Base-by-base conservation (phyloP, 495 filamentous ascomycete species). In the Parathielavia hyrcaniae region DNA sequence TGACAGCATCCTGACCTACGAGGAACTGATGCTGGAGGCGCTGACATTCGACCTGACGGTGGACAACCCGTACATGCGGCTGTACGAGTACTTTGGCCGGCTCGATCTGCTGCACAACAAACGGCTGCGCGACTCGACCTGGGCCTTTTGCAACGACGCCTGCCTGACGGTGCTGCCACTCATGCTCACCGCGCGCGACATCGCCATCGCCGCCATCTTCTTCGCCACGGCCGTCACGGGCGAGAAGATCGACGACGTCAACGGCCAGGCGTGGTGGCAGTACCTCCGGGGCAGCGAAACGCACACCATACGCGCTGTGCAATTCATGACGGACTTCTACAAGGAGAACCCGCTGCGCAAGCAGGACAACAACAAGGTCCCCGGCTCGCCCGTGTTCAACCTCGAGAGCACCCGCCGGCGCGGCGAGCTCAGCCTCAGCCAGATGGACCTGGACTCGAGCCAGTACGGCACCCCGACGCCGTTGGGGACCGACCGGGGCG, bases 21-120 rank as follows among this genome's bases (percentile, higher is more conserved):
- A 99, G 74, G 95, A 97, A 64, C 72, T 90, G 44, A 83, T 97
- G 72, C 79, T 99, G 8, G 93, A 99, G 73, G 81, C 81, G 43
- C 77, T 97, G 36, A 97, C 93, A 67, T 99, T 99, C 68, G 95
- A 99, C 70, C 73, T 99, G 35, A 85, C 88, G 69, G 75, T 96
- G 35, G 87, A 95, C 61, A 83, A 86, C 49, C 91, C 95, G 3
- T 90, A 96, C 72, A 81, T 83, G 57, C 81, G 84, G 35, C 81
- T 97, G 23, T 90, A 86, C 75, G 83, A 92, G 11, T 83, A 88
- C 63, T 79, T 95, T 20, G 77, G 80, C 39, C 83, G 78, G 64
- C 78, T 96, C 55, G 75, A 80, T 35, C 73, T 88, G 38, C 79
- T 86, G 55, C 83, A 90, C 57, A 83, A 90, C 68, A 86, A 89